Evolutionary conservation across 495 filamentous ascomycete genomes (phyloP).

Genomic region (Neurospora sp.): DNA sequence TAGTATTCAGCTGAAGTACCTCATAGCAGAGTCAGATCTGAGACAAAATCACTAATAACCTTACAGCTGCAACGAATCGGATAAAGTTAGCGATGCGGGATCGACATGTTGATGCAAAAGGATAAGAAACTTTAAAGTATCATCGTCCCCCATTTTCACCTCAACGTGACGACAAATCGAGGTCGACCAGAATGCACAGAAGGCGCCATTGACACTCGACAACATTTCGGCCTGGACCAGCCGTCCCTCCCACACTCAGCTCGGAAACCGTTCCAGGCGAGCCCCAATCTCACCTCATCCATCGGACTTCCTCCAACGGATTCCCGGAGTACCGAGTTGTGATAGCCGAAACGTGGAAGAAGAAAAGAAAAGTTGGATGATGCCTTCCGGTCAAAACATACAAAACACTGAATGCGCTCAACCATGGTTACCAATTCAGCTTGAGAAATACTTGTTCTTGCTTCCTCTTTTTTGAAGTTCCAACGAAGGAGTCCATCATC

Average conservation of each 20-base stretch:
- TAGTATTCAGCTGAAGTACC: neutral
- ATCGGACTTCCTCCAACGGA: neutral
- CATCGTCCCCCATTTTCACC: neutral
- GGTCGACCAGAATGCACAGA: neutral
- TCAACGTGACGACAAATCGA: neutral
- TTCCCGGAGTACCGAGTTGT: neutral
- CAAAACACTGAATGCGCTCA: neutral
- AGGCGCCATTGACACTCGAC: neutral
- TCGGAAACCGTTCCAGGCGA: neutral
- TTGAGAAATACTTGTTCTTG: neutral
- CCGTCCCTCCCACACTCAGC: neutral
- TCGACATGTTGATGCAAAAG: neutral
- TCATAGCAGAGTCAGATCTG: neutral
- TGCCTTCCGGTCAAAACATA: neutral
- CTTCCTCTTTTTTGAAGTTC: neutral
- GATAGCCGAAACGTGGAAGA: neutral
- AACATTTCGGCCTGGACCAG: neutral
- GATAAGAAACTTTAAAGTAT: neutral
- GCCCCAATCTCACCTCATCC: neutral
- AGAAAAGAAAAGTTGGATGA: neutral
- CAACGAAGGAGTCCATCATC: neutral
- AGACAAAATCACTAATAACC: neutral
- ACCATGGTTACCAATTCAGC: neutral
- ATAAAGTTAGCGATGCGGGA: neutral
- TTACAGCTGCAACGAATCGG: neutral